Evolutionary conservation across 805 yeast species (phyloP).

Genomic region (Starmera dryadoides): DNA sequence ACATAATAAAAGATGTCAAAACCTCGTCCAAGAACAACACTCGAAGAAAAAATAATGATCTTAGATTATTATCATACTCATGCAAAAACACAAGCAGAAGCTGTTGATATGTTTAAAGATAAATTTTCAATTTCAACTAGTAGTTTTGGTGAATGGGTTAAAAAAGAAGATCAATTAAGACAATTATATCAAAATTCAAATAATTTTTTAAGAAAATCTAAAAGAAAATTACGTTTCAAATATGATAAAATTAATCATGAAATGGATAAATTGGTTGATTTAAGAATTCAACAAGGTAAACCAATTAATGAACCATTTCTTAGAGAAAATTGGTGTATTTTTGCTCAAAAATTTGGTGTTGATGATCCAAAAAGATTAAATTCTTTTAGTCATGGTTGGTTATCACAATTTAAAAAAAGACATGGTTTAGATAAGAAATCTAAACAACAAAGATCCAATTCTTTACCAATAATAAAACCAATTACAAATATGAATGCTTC

Average conservation of each 20-base stretch:
- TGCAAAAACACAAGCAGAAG: conserved; percentile 48
- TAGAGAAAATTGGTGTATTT: conserved; percentile 48
- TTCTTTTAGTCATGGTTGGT: conserved; percentile 57
- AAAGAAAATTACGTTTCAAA: conserved; percentile 43
- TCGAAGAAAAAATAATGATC: conserved; percentile 52
- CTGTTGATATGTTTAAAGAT: conserved; percentile 45
- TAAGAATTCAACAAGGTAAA: conserved; percentile 33
- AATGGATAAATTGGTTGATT: conserved; percentile 47
- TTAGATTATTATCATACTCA: conserved; percentile 42
- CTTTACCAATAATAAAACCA: no score
- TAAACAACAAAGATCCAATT: conserved; percentile 1
- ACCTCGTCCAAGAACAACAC: conserved; percentile 40
- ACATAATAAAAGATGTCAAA: no score
- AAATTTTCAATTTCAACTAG: conserved; percentile 51
- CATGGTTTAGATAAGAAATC: conserved; percentile 38
- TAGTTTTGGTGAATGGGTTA: conserved; percentile 55
- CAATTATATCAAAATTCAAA: conserved; percentile 31
- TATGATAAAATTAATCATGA: conserved; percentile 52
- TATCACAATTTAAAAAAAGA: conserved; percentile 51
- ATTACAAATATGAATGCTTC: no score
- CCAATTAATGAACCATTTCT: conserved; percentile 48
- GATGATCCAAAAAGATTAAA: conserved; percentile 51
- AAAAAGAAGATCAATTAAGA: conserved; percentile 44
- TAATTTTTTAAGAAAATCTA: conserved; percentile 22
- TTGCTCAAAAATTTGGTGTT: conserved; percentile 49